Conservation (phyloP, 177 flowering plant genomes). For the Vitis hybrid region DNA sequence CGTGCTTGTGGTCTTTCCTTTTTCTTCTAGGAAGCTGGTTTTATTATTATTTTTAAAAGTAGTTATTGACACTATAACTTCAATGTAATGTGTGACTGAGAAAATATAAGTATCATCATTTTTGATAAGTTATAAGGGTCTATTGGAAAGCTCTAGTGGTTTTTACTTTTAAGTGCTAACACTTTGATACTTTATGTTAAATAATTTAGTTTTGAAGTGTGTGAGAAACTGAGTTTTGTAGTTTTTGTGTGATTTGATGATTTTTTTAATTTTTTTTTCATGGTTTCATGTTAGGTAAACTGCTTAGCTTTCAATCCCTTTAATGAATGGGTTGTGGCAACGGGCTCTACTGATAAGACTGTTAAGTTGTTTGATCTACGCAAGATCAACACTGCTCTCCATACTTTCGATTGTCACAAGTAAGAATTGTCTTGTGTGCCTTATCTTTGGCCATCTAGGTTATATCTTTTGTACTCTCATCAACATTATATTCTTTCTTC, state of each 20-base stretch:
- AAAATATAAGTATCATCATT: too few relatives aligned
- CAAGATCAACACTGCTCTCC: conserved; percentile 71
- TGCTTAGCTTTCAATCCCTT: conserved; percentile 98
- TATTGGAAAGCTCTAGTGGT: too few relatives aligned
- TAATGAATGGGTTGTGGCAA: conserved; percentile 95
- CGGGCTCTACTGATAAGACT: conserved; percentile 96
- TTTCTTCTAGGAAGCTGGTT: too few relatives aligned
- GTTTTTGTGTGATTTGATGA: conserved; percentile 4
- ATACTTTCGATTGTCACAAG: conserved; percentile 93
- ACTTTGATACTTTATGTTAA: too few relatives aligned
- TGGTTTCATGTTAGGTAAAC: conserved; percentile 60
- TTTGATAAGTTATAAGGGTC: too few relatives aligned
- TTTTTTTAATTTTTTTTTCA: background rate
- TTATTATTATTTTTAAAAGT: too few relatives aligned
- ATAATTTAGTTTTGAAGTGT: too few relatives aligned
- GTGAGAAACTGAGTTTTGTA: background rate
- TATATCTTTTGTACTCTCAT: background rate
- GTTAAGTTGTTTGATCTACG: conserved; percentile 95
- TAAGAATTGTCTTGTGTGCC: conserved; percentile 33
- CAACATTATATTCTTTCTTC: background rate
- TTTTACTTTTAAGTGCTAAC: too few relatives aligned
- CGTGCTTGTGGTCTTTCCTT: too few relatives aligned
- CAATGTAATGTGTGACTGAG: too few relatives aligned
- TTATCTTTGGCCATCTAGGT: conserved; percentile 3
- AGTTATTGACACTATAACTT: too few relatives aligned